Base-by-base conservation (phyloP, 768 basidiomycete species). In the Boletus tylopilopsis region DNA sequence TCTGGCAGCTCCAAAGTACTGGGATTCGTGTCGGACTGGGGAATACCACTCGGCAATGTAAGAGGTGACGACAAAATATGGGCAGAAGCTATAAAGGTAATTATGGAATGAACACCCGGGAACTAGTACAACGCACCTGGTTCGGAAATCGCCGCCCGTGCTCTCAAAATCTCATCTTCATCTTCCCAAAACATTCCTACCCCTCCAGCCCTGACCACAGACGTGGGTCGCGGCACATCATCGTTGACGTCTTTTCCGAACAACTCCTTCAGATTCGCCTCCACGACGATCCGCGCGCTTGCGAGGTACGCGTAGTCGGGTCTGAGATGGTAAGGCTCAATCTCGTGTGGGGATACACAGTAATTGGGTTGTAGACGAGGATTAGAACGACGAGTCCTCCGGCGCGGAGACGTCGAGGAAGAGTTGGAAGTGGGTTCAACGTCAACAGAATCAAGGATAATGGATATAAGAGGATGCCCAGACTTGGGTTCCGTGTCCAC, bases 301-400 rank as follows among this genome's bases (percentile, higher is more conserved):
- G 77, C 70, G 12, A 82, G 72, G 62, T 71, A 82, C 2, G 67
- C 64, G 61, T 80, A 82, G 55, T 82, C 80, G 0, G 76, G 76
- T 15, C 73, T 53, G 16, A 64, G 62, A 19, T 75, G 65, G 23
- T 66, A 60, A 4, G 64, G 57, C 11, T 52, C 48, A 36, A 64
- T 64, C 30, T 53, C 36, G 40, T 46, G 32, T 4, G 64, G 52
- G 6, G 62, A 62, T 21, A 62, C 47, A 0, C 23, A 9, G 45
- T 61, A 58, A 5, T 49, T 45, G 6, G 47, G 23, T 21, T 33
- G 47, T 45, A 55, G 36, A 54, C 62, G 51, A 36, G 38, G 55
- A 25, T 52, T 56, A 19, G 47, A 61, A 8, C 45, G 60, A 22
- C 56, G 60, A 12, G 51, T 62, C 45, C 53, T 56, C 11, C 56